These are phyloP conservation scores for Pisolithus sp. DNA, from an alignment of 768 basidiomycete genomes.

Conservation along the genomic window DNA sequence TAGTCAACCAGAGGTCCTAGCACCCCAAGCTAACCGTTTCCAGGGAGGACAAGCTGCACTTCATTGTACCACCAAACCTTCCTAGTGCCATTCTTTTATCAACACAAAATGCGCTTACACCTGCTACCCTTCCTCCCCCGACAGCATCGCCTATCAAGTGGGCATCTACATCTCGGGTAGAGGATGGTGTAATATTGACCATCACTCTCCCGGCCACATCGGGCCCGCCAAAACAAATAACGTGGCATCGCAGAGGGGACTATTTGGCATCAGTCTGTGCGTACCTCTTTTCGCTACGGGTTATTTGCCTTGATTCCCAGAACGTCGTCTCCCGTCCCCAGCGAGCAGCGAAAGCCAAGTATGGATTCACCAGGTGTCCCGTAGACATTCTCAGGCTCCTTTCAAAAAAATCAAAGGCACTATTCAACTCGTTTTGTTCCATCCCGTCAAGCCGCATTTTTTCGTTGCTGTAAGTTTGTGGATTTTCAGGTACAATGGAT, in stretches of 20 bases:
- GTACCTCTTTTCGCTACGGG: constrained; percentile 28
- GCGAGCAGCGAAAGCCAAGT: constrained; percentile 71
- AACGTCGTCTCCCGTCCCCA: constrained; percentile 21
- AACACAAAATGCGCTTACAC: constrained; percentile 59
- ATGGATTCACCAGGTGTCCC: constrained; percentile 93
- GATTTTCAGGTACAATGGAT: constrained; percentile 7
- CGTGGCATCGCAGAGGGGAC: constrained; percentile 93
- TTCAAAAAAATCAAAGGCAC: constrained; percentile 93
- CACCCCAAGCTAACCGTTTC: constrained; percentile 8
- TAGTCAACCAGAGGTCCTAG: constrained; percentile 1
- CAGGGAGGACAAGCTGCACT: constrained; percentile 77
- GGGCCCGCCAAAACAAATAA: constrained; percentile 69
- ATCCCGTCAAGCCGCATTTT: constrained; percentile 91
- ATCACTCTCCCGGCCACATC: constrained; percentile 58
- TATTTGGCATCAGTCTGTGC: constrained; percentile 92
- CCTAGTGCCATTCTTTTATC: constrained; percentile 48
- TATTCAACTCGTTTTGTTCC: constrained; percentile 90
- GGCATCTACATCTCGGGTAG: constrained; percentile 43
- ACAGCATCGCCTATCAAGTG: constrained; percentile 68
- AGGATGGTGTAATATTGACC: constrained; percentile 54
- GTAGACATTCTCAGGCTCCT: constrained; percentile 93
- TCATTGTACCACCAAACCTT: constrained; percentile 76
- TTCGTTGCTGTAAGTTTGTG: constrained; percentile 80
- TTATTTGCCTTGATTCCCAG: constrained; percentile 5
- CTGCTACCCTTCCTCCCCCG: constrained; percentile 53